Percentiles rank a stretch among this genome's conserved stretches.
Evolutionary conservation across 2,329 filamentous ascomycete species (phyloP).

Genomic region (Sordariomycetes sp.): DNA sequence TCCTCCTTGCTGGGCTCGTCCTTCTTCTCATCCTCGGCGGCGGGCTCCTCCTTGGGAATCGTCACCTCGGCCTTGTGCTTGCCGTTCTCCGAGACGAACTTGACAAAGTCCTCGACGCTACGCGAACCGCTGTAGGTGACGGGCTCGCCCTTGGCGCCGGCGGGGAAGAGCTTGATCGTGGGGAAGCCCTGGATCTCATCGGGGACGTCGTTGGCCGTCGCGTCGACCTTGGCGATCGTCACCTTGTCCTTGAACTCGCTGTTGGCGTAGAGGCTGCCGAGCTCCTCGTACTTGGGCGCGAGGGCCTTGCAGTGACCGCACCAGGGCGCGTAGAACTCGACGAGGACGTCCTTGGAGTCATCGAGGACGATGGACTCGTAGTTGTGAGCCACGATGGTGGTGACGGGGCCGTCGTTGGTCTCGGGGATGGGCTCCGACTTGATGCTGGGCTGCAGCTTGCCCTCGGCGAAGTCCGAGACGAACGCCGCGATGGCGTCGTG

Average conservation of each 20-base stretch:
- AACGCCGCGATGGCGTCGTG: conserved; percentile 62
- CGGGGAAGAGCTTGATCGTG: conserved; percentile 96
- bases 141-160: conserved; percentile 73
- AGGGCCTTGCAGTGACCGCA: conserved; percentile 99
- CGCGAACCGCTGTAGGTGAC: conserved; percentile 80
- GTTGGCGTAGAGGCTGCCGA: conserved; percentile 64
- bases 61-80: conserved; percentile 67
- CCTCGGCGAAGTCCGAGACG: conserved; percentile 70
- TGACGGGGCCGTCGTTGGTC: conserved; percentile 80
- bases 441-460: conserved; percentile 90
- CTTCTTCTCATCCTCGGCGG: conserved; percentile 28
- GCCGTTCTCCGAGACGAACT: conserved; percentile 91
- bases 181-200: conserved; percentile 97
- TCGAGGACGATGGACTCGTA: conserved; percentile 88
- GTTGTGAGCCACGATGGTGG: conserved; percentile 81
- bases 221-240: conserved; percentile 93
- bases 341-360: conserved; percentile 87
- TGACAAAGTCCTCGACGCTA: conserved; percentile 79
- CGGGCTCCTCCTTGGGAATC: conserved; percentile 36
- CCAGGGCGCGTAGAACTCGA: conserved; percentile 99
- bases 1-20: conserved; percentile 23
- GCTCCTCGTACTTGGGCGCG: conserved; percentile 91
- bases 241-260: conserved; percentile 73
- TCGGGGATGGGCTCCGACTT: conserved; percentile 97
- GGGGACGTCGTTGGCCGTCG: conserved; percentile 89